Evolutionary conservation across 2,329 filamentous ascomycete species (phyloP).

Genomic region (Cercospora sesami): DNA sequence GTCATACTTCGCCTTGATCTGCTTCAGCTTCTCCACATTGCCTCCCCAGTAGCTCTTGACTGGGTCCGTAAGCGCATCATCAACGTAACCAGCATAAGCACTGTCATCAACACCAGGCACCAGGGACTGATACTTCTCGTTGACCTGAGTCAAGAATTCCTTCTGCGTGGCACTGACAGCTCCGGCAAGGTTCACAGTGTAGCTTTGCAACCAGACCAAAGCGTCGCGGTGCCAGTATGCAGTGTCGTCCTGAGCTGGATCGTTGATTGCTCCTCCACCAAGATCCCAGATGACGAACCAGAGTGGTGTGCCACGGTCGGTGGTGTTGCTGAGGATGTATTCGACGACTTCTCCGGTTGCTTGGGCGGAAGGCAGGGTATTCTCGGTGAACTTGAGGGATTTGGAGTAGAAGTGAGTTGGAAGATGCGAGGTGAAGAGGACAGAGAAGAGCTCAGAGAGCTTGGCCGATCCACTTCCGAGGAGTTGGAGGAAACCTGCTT

Average conservation of each 20-base stretch:
- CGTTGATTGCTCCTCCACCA: slow-evolving; percentile 21
- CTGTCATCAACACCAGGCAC: slow-evolving; percentile 16
- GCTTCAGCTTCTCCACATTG: slow-evolving; percentile 35
- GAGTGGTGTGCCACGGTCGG: slow-evolving; percentile 17
- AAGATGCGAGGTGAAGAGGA: slow-evolving; percentile 17
- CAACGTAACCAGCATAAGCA: slow-evolving; percentile 26
- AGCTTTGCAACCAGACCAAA: slow-evolving; percentile 20
- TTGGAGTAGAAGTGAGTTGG: slow-evolving; percentile 27
- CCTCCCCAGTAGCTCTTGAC: slow-evolving; percentile 34
- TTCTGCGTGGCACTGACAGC: slow-evolving; percentile 8
- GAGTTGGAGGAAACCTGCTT: slow-evolving; percentile 4
- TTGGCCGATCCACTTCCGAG: slow-evolving; percentile 5
- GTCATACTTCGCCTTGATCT: slow-evolving; percentile 38
- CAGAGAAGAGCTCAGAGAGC: slow-evolving; percentile 16
- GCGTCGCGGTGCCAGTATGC: slow-evolving; percentile 26
- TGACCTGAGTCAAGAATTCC: slow-evolving; percentile 16
- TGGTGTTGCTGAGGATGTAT: slow-evolving; percentile 17
- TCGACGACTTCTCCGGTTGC: slow-evolving; percentile 18
- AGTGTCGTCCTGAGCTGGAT: slow-evolving; percentile 15
- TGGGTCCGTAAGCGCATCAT: slow-evolving; percentile 35
- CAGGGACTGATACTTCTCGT: slow-evolving; percentile 1
- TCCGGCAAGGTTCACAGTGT: slow-evolving; percentile 18
- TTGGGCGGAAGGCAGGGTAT: slow-evolving; percentile 6
- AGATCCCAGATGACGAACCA: slow-evolving; percentile 27
- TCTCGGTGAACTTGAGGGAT: slow-evolving; percentile 15